These are phyloP conservation scores for Xylariales sp. DNA, from an alignment of 2,329 filamentous ascomycete genomes.

Conservation along the genomic window DNA sequence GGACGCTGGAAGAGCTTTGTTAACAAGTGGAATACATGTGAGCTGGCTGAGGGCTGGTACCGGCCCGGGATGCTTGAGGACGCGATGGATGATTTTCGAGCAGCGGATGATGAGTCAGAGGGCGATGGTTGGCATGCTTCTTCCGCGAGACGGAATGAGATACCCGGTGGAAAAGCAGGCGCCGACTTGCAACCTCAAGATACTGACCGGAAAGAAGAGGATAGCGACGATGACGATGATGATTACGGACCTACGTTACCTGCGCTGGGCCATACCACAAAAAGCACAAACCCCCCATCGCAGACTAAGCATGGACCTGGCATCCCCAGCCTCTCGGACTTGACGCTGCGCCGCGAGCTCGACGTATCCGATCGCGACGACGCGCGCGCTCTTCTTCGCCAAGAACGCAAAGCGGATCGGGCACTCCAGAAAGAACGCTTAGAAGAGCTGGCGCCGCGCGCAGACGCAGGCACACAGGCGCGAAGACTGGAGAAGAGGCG, in stretches of 20 bases:
- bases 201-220: slow-evolving; percentile 44
- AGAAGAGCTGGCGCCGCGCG: slow-evolving; percentile 84
- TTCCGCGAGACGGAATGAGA: neutral
- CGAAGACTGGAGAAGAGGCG: slow-evolving; percentile 87
- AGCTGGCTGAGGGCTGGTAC: slow-evolving; percentile 93
- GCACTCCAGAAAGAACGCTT: slow-evolving; percentile 75
- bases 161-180: neutral
- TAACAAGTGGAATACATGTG: slow-evolving; percentile 89
- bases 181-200: slow-evolving; percentile 14
- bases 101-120: neutral
- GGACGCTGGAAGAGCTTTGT: slow-evolving; percentile 96
- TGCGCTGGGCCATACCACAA: slow-evolving; percentile 33
- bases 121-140: slow-evolving; percentile 1
- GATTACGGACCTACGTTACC: slow-evolving; percentile 64
- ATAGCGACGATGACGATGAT: slow-evolving; percentile 64
- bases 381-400: slow-evolving; percentile 64
- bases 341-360: slow-evolving; percentile 69
- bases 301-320: slow-evolving; percentile 60
- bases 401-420: slow-evolving; percentile 73
- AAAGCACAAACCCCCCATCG: slow-evolving; percentile 35
- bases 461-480: slow-evolving; percentile 84
- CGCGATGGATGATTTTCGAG: slow-evolving; percentile 39
- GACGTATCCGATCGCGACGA: slow-evolving; percentile 61
- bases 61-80: slow-evolving; percentile 75
- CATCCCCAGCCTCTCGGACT: slow-evolving; percentile 79